Evolutionary conservation across 1,139 yeast genomes (phyloP).

Genomic region (Candida tetrigidarum): DNA sequence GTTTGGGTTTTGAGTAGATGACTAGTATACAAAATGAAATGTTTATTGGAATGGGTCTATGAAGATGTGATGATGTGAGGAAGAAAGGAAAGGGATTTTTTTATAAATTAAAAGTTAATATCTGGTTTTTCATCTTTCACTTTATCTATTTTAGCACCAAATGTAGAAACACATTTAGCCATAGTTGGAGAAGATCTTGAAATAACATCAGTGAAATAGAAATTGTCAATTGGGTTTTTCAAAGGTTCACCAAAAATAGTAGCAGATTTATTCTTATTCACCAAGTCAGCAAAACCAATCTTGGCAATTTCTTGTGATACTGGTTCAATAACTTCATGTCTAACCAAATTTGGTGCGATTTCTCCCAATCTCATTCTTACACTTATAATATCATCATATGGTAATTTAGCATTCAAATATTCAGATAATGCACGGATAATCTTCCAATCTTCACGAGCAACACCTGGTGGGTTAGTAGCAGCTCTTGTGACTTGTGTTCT

Average conservation of each 20-base stretch:
- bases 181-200: slow-evolving; percentile 89
- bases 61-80: not conserved
- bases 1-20: too few relatives aligned
- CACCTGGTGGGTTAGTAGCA: slow-evolving; percentile 90
- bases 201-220: slow-evolving; percentile 86
- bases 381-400: slow-evolving; percentile 76
- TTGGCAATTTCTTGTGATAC: slow-evolving; percentile 60
- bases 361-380: slow-evolving; percentile 74
- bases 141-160: slow-evolving; percentile 70
- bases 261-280: slow-evolving; percentile 41
- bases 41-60: not conserved
- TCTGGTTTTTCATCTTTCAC: slow-evolving; percentile 53
- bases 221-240: slow-evolving; percentile 77
- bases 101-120: slow-evolving; percentile 38
- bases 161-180: slow-evolving; percentile 79
- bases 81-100: too few relatives aligned
- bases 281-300: slow-evolving; percentile 59
- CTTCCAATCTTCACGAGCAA: slow-evolving; percentile 94
- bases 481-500: slow-evolving; percentile 87
- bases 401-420: slow-evolving; percentile 71
- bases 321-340: slow-evolving; percentile 78
- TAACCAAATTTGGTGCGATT: slow-evolving; percentile 79
- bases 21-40: too few relatives aligned
- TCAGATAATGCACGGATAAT: slow-evolving; percentile 84
- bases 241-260: slow-evolving; percentile 53